Percentiles rank a stretch among this genome's conserved stretches.
phyloP scores from a whole-genome alignment of 1,284 basidiomycete species.

The Cronartium quercuum region DNA sequence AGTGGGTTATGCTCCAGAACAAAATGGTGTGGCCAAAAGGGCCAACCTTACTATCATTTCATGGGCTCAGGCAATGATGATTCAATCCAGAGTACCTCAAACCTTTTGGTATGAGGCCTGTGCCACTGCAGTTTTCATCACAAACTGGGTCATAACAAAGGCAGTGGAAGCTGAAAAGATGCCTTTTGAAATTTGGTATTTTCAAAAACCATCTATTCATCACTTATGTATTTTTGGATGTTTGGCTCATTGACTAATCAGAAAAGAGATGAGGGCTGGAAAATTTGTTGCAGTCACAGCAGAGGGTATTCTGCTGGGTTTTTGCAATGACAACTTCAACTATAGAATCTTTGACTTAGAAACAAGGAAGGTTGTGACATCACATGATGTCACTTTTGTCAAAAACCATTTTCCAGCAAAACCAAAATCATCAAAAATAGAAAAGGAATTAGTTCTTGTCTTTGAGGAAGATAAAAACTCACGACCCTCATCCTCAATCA shows the following conservation, averaged over 20 bases:
- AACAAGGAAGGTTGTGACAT: no score
- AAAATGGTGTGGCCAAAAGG: no score
- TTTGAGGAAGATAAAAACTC: no score
- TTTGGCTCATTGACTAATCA: no score
- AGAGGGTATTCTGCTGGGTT: neutral
- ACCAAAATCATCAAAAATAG: no score
- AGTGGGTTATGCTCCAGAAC: no score
- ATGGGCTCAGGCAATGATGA: neutral
- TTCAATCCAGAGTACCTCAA: neutral
- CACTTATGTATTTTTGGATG: neutral
- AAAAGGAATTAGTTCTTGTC: no score
- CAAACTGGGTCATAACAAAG: neutral
- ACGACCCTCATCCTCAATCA: no score
- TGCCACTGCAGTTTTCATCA: neutral
- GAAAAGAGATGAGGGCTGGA: neutral
- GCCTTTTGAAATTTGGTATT: neutral
- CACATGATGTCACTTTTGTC: no score
- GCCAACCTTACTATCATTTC: neutral
- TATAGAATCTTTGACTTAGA: no score
- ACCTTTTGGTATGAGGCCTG: neutral
- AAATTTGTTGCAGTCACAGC: neutral
- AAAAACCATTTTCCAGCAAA: no score
- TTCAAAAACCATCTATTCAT: neutral
- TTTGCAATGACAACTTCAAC: neutral
- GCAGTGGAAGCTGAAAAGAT: neutral